These are phyloP conservation scores for Kazachstania bromeliacearum DNA, from an alignment of 805 yeast genomes.

Conservation along the genomic window DNA sequence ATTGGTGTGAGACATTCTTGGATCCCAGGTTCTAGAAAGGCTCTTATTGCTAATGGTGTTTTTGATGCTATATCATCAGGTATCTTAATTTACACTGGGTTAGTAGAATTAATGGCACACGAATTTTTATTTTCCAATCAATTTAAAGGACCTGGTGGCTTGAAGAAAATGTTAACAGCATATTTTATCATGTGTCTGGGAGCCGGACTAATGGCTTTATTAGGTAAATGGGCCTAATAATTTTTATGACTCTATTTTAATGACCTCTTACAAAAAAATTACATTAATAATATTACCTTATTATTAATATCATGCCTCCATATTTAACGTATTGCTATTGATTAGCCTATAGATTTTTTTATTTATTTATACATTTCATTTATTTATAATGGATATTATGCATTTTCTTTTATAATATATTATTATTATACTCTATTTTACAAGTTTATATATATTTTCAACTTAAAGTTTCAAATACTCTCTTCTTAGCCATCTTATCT, in stretches of 20 bases:
- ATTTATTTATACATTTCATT: too few species aligned
- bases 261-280: too few species aligned
- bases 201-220: constrained; percentile 60
- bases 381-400: too few species aligned
- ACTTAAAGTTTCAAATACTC: constrained; percentile 54
- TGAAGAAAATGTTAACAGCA: constrained; percentile 39
- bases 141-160: constrained; percentile 51
- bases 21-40: constrained; percentile 46
- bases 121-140: constrained; percentile 53
- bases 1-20: constrained; percentile 60
- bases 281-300: too few species aligned
- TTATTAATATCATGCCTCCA: too few species aligned
- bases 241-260: constrained; percentile 2
- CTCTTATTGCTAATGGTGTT: constrained; percentile 59
- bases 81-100: constrained; percentile 63
- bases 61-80: constrained; percentile 75
- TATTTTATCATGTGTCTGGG: constrained; percentile 43
- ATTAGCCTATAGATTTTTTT: too few species aligned
- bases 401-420: too few species aligned
- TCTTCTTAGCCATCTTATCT: constrained; percentile 54
- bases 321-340: too few species aligned
- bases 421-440: not conserved
- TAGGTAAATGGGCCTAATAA: constrained; percentile 64
- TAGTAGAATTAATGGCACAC: constrained; percentile 72
- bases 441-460: constrained; percentile 5